phyloP scores from a whole-genome alignment of 2,329 filamentous ascomycete genomes.

The Dactylellina leptospora region DNA sequence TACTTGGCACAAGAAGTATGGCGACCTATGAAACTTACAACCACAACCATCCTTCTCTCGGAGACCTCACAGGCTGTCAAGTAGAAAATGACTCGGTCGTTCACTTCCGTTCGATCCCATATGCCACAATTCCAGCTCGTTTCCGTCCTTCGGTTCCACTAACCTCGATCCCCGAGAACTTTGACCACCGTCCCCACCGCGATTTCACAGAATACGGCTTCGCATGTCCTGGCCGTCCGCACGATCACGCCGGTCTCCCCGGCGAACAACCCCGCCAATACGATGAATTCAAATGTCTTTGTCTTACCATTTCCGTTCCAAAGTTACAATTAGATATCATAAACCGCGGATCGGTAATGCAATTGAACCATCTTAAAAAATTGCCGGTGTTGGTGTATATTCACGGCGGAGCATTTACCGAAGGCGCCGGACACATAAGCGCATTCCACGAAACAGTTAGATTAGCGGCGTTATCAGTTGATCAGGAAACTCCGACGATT shows the following conservation, averaged over 20 bases:
- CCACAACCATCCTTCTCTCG: conserved; percentile 27
- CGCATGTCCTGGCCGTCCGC: conserved; percentile 39
- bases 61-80: conserved; percentile 38
- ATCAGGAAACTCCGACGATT: conserved; percentile 14
- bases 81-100: conserved; percentile 35
- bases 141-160: conserved; percentile 40
- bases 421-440: conserved; percentile 41
- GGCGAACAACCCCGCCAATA: conserved; percentile 27
- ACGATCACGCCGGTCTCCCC: conserved; percentile 24
- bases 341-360: conserved; percentile 3
- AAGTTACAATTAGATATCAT: conserved; percentile 13
- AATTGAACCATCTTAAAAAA: conserved; percentile 25
- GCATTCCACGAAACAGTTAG: conserved; percentile 32
- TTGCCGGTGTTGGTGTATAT: conserved; percentile 27
- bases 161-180: conserved; percentile 27
- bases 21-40: conserved; percentile 22
- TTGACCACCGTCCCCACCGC: conserved; percentile 43
- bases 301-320: conserved; percentile 37
- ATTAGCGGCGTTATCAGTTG: conserved; percentile 19
- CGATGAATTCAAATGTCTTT: conserved; percentile 48
- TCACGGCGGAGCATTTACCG: conserved; percentile 44
- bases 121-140: conserved; percentile 44
- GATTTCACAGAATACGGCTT: conserved; percentile 49
- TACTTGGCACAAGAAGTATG: too few species aligned
- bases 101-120: conserved; percentile 46